These are phyloP conservation scores for Solanum hybrid DNA, from an alignment of 305 asterid genomes.

Conservation along the genomic window DNA sequence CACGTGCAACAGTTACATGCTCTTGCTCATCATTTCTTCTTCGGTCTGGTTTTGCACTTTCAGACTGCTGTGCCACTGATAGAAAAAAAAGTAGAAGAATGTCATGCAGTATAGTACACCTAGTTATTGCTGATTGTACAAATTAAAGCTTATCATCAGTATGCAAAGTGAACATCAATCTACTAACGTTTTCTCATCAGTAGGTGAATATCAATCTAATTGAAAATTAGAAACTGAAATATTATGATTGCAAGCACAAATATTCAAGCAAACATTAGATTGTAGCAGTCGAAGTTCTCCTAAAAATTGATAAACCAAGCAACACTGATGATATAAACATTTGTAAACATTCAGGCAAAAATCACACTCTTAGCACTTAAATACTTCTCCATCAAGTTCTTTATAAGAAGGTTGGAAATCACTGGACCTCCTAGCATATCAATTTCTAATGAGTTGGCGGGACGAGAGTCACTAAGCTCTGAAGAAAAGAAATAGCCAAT, in stretches of 20 bases:
- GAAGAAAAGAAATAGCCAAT: not conserved
- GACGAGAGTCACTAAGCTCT: not conserved
- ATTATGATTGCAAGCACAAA: not conserved
- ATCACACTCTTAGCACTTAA: not conserved
- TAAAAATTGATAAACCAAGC: not conserved
- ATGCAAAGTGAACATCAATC: not conserved
- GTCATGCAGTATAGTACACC: conserved; percentile 6
- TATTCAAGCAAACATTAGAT: not conserved
- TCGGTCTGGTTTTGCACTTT: conserved; percentile 40
- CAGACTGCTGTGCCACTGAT: conserved; percentile 72
- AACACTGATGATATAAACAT: not conserved
- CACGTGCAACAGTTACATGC: conserved; percentile 90
- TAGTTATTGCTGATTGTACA: conserved; percentile 9
- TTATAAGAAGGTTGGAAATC: not conserved
- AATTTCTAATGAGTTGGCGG: not conserved
- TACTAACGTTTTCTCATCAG: not conserved
- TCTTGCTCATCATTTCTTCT: conserved; percentile 73
- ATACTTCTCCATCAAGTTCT: not conserved
- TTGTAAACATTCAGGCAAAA: not conserved
- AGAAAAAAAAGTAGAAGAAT: not conserved
- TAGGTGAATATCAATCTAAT: not conserved
- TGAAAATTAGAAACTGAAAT: not conserved
- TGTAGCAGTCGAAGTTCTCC: not conserved
- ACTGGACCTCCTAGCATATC: not conserved
- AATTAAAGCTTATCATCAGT: not conserved